Evolutionary conservation across 768 basidiomycete genomes (phyloP), one percentile per base, ranked within the genome.

Genomic region (Kwoniella botswanensis): DNA sequence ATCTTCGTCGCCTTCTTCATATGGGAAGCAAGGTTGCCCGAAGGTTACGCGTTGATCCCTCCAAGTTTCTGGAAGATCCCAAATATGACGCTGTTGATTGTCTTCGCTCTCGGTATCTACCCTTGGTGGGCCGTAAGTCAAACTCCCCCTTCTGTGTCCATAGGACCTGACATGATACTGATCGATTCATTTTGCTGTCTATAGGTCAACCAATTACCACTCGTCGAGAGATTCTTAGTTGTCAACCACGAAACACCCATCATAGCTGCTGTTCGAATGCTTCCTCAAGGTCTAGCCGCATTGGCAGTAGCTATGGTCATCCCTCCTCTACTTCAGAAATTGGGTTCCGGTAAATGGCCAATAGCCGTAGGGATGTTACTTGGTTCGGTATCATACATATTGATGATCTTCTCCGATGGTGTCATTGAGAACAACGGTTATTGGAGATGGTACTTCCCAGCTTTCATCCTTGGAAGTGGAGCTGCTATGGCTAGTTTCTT

Each of bases 351-450:
- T 2, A 50, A 69, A 60, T 71, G 71, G 63, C 71, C 76, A 7
- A 77, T 77, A n/a, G 59, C 67, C 44, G 41, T 52, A 22, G 74
- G 72, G 46, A 92, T 92, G 90, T 81, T 90, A 53, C 84, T 92
- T 79, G 85, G 91, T 67, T 85, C 88, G 61, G 92, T 88, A 79
- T 84, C 93, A 72, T 82, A 92, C 79, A 24, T 80, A 41, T 73
- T 79, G 52, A 66, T 77, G 63, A 71, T 74, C 59, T 72, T 69
- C 63, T 56, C 63, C 42, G 24, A 56, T 6, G 72, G 71, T 17
- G 59, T 46, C 1, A 56, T 71, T 18, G 58, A 61, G 35, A 59
- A 67, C 21, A 59, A 62, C 22, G 71, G 60, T 13, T 80, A 80
- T 65, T 80, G 77, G 77, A 60, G 73, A 52, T 78, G 60, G 59